phyloP scores from a whole-genome alignment of 148 eudicot genomes.

The Pouteria glomerata region DNA sequence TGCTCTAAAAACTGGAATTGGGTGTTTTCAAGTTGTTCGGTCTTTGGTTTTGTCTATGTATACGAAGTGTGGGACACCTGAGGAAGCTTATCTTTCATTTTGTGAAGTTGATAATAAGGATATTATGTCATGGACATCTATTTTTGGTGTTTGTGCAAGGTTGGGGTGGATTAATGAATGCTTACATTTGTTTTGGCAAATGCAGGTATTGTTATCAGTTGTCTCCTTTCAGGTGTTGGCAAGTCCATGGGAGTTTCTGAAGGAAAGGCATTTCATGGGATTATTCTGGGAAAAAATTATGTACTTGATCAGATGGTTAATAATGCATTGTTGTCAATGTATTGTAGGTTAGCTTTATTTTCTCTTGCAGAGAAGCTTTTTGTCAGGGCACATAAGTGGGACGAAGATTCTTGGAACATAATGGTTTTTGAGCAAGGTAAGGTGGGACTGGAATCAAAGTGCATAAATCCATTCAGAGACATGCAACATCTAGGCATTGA shows the following conservation, averaged over 20 bases:
- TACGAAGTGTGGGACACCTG: conserved; percentile 45
- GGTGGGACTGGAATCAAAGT: conserved; percentile 19
- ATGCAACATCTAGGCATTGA: conserved; percentile 41
- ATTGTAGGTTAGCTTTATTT: conserved; percentile 45
- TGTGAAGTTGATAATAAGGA: conserved; percentile 40
- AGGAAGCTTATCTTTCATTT: conserved; percentile 37
- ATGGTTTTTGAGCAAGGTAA: too few relatives aligned
- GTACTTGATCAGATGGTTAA: conserved; percentile 29
- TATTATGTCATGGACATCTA: conserved; percentile 56
- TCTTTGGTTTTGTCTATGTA: conserved; percentile 61
- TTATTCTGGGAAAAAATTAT: conserved; percentile 39
- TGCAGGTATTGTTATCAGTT: conserved; percentile 47
- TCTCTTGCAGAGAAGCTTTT: conserved; percentile 40
- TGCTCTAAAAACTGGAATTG: conserved; percentile 45
- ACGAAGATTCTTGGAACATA: too few relatives aligned
- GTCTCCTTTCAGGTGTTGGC: conserved; percentile 43
- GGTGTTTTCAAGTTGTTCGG: conserved; percentile 22
- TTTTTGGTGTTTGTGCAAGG: conserved; percentile 48
- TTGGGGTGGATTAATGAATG: conserved; percentile 31
- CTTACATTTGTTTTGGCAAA: conserved; percentile 32
- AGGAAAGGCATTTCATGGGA: conserved; percentile 61
- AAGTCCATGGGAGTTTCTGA: conserved; percentile 30
- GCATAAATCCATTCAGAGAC: conserved; percentile 37
- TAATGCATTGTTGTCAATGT: conserved; percentile 55
- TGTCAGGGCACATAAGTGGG: conserved; percentile 27